Base-by-base conservation (phyloP, 2,329 filamentous ascomycete genomes). In the Claviceps pazoutovae region DNA sequence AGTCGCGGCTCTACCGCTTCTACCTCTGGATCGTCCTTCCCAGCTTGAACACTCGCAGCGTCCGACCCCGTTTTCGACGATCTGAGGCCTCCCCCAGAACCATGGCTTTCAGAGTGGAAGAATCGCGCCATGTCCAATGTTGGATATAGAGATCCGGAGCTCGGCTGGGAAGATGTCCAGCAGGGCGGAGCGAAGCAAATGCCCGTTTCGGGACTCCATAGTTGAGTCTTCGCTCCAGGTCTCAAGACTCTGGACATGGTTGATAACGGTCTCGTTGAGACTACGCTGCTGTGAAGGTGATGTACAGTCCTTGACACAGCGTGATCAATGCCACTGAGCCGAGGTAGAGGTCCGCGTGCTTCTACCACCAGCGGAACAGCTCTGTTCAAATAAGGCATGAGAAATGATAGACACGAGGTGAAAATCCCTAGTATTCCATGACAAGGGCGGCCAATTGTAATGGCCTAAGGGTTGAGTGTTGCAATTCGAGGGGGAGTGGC, bases 121-220 rank as follows among this genome's bases (percentile, higher is more conserved):
- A 62, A 63, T 17, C 62, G 61, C 48, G 57, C 47, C 42, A 58
- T 46, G 34, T 63, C 58, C 38, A 65, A 49, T 30, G 53, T 49
- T 14, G 62, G 63, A 53, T 64, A 67, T 2, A 59, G 34, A 2
- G 56, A 51, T 45, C 8, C 41, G 2, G 51, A 11, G 39, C 48
- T 56, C 46, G n/a, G 53, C 44, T 42, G 55, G 48, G 34, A 54
- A 47, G 54, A 56, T 13, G 61, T 54, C 0, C 60, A 48, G 9
- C 44, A 17, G 26, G 23, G 13, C 9, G 44, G 38, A 13, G 51
- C 57, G 55, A 67, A 68, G 5, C 63, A 60, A 49, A 68, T 62
- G 23, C 63, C 64, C 34, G 55, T 52, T 21, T 55, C 56, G 19
- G 60, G 61, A 42, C 56, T 60, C 67, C 66, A 68, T 30, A 66